These are phyloP conservation scores for Stemphylium vesicarium DNA, from an alignment of 2,329 filamentous ascomycete species.

Conservation along the genomic window DNA sequence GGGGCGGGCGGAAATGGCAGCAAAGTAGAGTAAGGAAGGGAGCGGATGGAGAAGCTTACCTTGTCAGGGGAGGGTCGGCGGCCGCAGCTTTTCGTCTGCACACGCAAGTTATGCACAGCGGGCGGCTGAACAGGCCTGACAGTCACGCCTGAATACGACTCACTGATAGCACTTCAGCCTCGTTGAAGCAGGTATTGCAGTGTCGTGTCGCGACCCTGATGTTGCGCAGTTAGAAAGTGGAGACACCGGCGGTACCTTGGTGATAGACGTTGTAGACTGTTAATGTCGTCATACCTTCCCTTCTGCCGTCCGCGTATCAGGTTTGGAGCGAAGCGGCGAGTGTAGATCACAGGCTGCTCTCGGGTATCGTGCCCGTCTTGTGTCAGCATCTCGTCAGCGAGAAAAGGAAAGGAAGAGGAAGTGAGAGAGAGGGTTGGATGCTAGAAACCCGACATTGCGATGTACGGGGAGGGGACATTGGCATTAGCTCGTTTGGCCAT, in stretches of 20 bases:
- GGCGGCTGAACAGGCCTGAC: background rate
- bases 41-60: too few species aligned
- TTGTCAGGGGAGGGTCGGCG: too few species aligned
- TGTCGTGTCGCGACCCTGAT: background rate
- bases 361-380: slow-evolving; percentile 7
- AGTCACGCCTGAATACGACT: too few species aligned
- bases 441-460: slow-evolving; percentile 8
- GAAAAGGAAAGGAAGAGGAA: background rate
- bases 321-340: slow-evolving; percentile 4
- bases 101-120: slow-evolving; percentile 32
- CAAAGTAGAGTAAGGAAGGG: too few species aligned
- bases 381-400: slow-evolving; percentile 3
- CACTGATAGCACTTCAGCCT: slow-evolving; percentile 2
- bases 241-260: background rate
- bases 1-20: slow-evolving; percentile 3
- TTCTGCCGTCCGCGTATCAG: slow-evolving; percentile 3
- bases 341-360: slow-evolving; percentile 8
- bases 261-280: slow-evolving; percentile 14
- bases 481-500: background rate
- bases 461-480: slow-evolving; percentile 1
- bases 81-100: background rate
- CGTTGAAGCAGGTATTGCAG: background rate
- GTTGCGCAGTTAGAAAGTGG: background rate
- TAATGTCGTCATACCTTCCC: slow-evolving; percentile 18
- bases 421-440: background rate